Evolutionary conservation across 805 yeast species (phyloP).

Genomic region (Wickerhamiella kazuoi): DNA sequence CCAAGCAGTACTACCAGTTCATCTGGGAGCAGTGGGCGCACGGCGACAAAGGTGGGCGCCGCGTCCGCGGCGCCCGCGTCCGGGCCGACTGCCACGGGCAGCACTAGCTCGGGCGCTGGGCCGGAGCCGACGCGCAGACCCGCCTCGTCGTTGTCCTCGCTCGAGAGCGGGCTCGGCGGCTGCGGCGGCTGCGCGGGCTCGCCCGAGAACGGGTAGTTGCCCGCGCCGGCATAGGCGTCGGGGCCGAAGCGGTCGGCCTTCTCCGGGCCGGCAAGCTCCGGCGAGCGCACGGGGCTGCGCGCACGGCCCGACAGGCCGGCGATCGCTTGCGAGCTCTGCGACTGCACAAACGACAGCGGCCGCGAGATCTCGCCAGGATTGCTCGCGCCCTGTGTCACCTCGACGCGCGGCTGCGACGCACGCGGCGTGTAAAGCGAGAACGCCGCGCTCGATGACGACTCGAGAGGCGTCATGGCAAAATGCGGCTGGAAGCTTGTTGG

Average conservation of each 20-base stretch:
- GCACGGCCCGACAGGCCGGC: neutral
- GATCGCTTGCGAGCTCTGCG: conserved; percentile 3
- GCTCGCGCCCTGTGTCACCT: conserved; percentile 18
- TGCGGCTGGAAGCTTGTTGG: conserved; percentile 24
- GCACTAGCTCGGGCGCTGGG: no score
- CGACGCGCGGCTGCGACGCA: conserved; percentile 20
- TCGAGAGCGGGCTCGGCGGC: neutral
- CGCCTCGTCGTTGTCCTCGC: neutral
- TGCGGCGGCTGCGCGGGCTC: neutral
- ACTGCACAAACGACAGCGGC: conserved; percentile 14
- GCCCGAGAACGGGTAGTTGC: neutral
- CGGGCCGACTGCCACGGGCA: no score
- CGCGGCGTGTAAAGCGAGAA: conserved; percentile 12
- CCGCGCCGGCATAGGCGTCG: neutral
- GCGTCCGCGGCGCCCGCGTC: no score
- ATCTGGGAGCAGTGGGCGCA: conserved; percentile 71
- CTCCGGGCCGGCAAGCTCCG: neutral
- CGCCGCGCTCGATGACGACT: conserved; percentile 1
- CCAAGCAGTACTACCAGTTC: conserved; percentile 79
- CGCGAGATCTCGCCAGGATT: conserved; percentile 21
- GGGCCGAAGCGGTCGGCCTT: neutral
- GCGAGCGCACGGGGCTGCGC: no score
- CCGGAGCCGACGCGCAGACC: no score
- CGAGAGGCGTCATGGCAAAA: conserved; percentile 1
- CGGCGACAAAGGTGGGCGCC: conserved; percentile 72